Conservation (phyloP, 345 rosid species). For the Bretschneidera sinensis region DNA sequence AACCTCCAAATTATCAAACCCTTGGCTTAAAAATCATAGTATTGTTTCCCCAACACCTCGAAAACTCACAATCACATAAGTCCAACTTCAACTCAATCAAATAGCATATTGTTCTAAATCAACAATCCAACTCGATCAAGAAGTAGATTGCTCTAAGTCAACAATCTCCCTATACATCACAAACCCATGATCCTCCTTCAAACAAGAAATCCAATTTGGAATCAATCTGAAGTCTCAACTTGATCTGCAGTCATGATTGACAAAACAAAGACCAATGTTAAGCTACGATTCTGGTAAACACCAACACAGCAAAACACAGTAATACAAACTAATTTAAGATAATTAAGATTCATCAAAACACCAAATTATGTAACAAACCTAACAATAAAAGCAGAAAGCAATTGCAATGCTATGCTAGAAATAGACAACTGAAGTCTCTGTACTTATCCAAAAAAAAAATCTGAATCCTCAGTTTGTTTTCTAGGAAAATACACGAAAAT, state of each 20-base stretch:
- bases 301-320: neutral
- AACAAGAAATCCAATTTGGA: slow-evolving; percentile 7
- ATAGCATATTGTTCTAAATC: slow-evolving; percentile 2
- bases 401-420: slow-evolving; percentile 11
- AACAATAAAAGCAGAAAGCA: slow-evolving; percentile 1
- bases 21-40: slow-evolving; percentile 17
- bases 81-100: slow-evolving; percentile 6
- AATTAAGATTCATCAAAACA: neutral
- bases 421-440: neutral
- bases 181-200: slow-evolving; percentile 6
- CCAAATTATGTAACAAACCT: neutral
- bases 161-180: slow-evolving; percentile 5
- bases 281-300: neutral
- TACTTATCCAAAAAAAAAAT: neutral
- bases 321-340: slow-evolving; percentile 8
- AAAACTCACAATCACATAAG: neutral
- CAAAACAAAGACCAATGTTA: slow-evolving; percentile 1
- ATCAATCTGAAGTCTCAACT: slow-evolving; percentile 19
- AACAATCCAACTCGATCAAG: slow-evolving; percentile 8
- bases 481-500: neutral
- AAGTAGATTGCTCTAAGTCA: slow-evolving; percentile 1
- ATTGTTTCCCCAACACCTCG: slow-evolving; percentile 5
- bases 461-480: neutral
- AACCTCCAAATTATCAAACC: slow-evolving; percentile 21
- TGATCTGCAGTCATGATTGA: slow-evolving; percentile 30